These are phyloP conservation scores for Pseudozyma thailandica DNA, from an alignment of 1,284 basidiomycete species.

Conservation along the genomic window DNA sequence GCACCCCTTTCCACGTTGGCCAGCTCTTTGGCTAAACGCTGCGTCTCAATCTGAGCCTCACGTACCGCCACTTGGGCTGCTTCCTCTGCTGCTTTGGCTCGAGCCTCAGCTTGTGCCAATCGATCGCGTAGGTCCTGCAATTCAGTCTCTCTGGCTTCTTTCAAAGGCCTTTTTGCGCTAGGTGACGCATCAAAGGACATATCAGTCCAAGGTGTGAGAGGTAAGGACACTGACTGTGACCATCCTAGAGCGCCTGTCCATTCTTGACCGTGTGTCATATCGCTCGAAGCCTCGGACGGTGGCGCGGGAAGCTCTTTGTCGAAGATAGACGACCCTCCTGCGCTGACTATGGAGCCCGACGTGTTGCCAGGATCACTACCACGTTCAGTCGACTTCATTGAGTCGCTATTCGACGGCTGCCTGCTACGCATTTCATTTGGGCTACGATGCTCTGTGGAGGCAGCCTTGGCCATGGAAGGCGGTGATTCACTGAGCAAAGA, in stretches of 20 bases:
- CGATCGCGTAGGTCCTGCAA: constrained; percentile 22
- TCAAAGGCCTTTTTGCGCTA: neutral
- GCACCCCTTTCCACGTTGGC: constrained; percentile 11
- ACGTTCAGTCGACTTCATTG: constrained; percentile 4
- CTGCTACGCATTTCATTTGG: too few species aligned
- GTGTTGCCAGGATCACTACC: neutral
- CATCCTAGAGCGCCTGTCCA: constrained; percentile 4
- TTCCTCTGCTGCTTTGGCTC: constrained; percentile 23
- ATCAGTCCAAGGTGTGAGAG: neutral
- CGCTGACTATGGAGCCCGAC: constrained; percentile 18
- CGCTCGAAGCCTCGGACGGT: neutral
- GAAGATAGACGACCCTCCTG: constrained; percentile 13
- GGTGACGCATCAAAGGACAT: neutral
- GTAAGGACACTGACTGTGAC: too few species aligned
- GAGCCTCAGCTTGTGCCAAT: constrained; percentile 15
- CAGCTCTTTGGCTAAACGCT: constrained; percentile 20
- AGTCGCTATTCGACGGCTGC: too few species aligned
- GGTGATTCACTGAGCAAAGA: too few species aligned
- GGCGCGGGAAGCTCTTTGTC: constrained; percentile 28
- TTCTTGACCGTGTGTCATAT: neutral
- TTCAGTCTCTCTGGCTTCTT: constrained; percentile 3
- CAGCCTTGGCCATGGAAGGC: too few species aligned
- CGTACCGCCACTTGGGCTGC: constrained; percentile 12
- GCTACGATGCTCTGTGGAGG: too few species aligned
- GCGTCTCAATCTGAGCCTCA: constrained; percentile 13